These are phyloP conservation scores for Takashimella tepidaria DNA, from an alignment of 1,284 basidiomycete species.

Conservation along the genomic window DNA sequence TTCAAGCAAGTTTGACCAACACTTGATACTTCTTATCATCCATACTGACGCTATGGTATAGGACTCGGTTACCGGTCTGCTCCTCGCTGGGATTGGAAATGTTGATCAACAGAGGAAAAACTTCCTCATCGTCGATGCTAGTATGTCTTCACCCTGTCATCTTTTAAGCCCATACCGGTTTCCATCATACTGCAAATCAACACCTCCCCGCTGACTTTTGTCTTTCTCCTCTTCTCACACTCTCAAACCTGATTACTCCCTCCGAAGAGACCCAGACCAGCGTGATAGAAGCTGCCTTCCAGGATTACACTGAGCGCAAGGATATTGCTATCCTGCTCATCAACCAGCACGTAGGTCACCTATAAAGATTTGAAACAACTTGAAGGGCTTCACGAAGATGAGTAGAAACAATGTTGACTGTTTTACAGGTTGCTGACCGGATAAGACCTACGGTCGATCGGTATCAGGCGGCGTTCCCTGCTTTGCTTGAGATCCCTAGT, in stretches of 20 bases:
- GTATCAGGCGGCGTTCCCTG: constrained; percentile 94
- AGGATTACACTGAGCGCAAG: constrained; percentile 84
- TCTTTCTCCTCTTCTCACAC: too few relatives aligned
- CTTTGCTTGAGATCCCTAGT: constrained; percentile 87
- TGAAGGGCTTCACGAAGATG: neutral
- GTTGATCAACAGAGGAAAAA: constrained; percentile 89
- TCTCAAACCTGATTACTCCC: too few relatives aligned
- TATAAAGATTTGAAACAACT: neutral
- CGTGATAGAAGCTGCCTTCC: constrained; percentile 80
- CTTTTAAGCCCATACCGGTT: too few relatives aligned
- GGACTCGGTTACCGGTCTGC: constrained; percentile 91
- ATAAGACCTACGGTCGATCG: constrained; percentile 92
- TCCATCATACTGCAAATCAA: too few relatives aligned
- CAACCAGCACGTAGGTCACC: constrained; percentile 81
- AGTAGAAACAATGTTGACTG: neutral
- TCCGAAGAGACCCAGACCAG: constrained; percentile 78
- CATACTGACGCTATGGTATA: constrained; percentile 45
- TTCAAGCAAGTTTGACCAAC: too few relatives aligned
- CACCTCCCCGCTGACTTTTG: too few relatives aligned
- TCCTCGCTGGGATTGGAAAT: constrained; percentile 87
- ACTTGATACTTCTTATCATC: too few relatives aligned
- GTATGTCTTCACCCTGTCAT: constrained; percentile 55
- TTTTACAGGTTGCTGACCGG: constrained; percentile 79
- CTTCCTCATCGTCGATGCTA: constrained; percentile 85
- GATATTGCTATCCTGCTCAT: constrained; percentile 94